phyloP scores from a whole-genome alignment of 78 protist genomes.

The Planoprotostelium fungivorum region DNA sequence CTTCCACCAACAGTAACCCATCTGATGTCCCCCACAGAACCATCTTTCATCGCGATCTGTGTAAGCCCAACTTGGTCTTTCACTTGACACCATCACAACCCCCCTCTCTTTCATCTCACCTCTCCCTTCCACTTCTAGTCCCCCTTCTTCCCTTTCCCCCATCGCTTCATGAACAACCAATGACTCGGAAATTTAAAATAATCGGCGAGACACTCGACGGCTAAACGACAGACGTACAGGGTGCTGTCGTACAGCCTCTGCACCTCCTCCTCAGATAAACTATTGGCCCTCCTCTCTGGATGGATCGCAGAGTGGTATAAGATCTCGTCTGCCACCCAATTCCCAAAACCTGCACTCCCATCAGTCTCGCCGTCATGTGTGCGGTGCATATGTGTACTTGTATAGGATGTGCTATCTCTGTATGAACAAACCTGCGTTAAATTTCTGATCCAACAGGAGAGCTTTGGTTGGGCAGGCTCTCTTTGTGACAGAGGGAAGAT shows the following conservation, averaged over 20 bases:
- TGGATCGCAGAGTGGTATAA: background rate
- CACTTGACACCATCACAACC: too few species aligned
- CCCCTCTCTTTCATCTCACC: too few species aligned
- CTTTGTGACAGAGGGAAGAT: background rate
- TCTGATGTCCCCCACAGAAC: background rate
- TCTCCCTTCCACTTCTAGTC: background rate
- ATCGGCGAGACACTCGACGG: background rate
- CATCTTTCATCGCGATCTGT: background rate
- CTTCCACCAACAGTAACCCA: background rate
- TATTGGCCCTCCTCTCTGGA: background rate
- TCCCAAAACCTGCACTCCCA: background rate
- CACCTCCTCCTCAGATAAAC: background rate
- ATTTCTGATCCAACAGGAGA: background rate
- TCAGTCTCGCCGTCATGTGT: too few species aligned
- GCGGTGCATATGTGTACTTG: too few species aligned
- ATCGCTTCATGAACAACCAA: background rate
- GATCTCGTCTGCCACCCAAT: background rate
- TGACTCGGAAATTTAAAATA: background rate
- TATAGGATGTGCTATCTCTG: too few species aligned
- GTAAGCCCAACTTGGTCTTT: background rate
- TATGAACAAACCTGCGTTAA: background rate
- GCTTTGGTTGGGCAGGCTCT: background rate
- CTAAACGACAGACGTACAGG: background rate
- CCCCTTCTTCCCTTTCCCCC: background rate
- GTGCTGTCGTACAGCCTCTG: background rate